Evolutionary conservation across 2,329 filamentous ascomycete species (phyloP), one percentile per base, ranked within the genome.

Genomic region (Epichloe brachyelytri): DNA sequence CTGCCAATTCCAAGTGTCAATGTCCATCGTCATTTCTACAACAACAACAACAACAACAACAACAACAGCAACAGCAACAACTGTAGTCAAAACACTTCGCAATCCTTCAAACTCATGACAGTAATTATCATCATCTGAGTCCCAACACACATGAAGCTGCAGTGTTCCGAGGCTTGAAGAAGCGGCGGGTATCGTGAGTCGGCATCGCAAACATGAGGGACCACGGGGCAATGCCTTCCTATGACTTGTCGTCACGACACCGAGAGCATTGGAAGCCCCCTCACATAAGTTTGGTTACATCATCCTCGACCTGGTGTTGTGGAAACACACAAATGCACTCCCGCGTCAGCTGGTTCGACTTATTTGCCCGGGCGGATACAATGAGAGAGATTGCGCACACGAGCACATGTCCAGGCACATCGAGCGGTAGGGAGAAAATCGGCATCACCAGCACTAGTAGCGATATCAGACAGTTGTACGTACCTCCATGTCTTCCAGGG

Each of bases 401-500:
- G 17, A 33, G 19, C 26, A 20, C 33, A 30, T 20, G 11, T 51
- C 43, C 44, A 30, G 43, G n/a, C 43, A 46, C 38, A 34, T 22
- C 4, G 26, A 17, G 33, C 43, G 46, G 22, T 11, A 14, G 5
- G 43, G 26, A n/a, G 46, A 7, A 20, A 14, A 19, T 8, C 12
- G 17, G 17, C 6, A 37, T 39, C 37, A 49, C 30, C 49, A 33
- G 49, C 41, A 38, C 37, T 51, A 55, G 56, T 49, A 51, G 51
- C 43, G 49, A 57, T 51, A 53, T 57, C 22, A 53, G 26, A 49
- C 40, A 33, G 49, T 17, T 19, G 36, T 57, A 83, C 88, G 82
- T 71, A 98, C 93, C 88, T 98, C 93, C 84, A 97, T 95, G 65
- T 98, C 93, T 73, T 98, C 93, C 51, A 98, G 76, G 54, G 90